phyloP scores from a whole-genome alignment of 140 eudicot genomes.

The Stevia rebaudiana region DNA sequence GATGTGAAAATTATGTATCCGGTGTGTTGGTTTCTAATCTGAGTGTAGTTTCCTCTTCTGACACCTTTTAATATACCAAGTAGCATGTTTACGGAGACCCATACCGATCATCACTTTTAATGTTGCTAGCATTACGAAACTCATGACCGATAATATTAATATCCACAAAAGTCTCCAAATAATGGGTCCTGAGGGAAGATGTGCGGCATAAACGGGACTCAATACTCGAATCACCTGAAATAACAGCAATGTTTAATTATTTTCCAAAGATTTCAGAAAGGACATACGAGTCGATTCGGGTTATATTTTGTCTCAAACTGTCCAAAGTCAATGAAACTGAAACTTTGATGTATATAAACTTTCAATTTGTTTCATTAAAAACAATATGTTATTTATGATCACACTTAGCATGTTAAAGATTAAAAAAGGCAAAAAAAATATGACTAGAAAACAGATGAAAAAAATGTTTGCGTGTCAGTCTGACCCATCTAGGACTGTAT shows the following conservation, averaged over 20 bases:
- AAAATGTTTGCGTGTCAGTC: neutral
- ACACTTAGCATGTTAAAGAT: neutral
- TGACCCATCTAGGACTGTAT: neutral
- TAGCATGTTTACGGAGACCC: constrained; percentile 78
- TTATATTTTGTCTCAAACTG: too few species aligned
- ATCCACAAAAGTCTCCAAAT: constrained; percentile 77
- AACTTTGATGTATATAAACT: neutral
- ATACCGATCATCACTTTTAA: constrained; percentile 78
- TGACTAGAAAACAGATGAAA: neutral
- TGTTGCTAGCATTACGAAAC: constrained; percentile 81
- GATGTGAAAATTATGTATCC: constrained; percentile 2
- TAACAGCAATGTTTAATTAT: neutral
- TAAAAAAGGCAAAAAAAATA: neutral
- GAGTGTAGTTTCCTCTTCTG: constrained; percentile 70
- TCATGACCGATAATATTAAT: constrained; percentile 37
- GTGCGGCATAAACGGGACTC: constrained; percentile 78
- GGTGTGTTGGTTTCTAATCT: constrained; percentile 31
- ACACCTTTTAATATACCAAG: constrained; percentile 85
- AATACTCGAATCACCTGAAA: constrained; percentile 78
- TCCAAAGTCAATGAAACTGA: neutral
- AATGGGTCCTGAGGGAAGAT: constrained; percentile 65
- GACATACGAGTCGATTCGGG: neutral
- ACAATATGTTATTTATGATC: neutral
- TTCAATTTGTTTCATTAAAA: neutral
- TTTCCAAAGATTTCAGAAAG: neutral